These are phyloP conservation scores for Cystoderma amianthinum DNA, from an alignment of 768 basidiomycete species.

Conservation along the genomic window DNA sequence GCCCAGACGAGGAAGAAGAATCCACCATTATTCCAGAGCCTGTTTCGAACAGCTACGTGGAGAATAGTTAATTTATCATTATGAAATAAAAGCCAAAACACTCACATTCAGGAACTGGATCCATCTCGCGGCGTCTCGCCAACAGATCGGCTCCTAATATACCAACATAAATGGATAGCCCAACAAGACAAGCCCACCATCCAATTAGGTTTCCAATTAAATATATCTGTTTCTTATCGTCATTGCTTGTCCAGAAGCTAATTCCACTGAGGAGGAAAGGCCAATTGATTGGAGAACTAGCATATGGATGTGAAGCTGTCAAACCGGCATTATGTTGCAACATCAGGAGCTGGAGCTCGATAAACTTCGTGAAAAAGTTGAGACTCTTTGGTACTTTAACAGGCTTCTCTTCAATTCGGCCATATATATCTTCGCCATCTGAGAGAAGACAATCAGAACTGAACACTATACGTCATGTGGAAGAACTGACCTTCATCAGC, in stretches of 20 bases:
- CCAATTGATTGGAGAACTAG: constrained; percentile 95
- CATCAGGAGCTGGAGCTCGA: constrained; percentile 91
- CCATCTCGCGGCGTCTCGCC: constrained; percentile 76
- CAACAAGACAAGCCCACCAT: constrained; percentile 91
- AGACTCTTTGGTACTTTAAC: constrained; percentile 70
- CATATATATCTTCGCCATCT: constrained; percentile 50
- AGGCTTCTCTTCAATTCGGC: constrained; percentile 43
- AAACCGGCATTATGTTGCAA: constrained; percentile 98
- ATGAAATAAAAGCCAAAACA: constrained; percentile 9
- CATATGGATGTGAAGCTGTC: constrained; percentile 96
- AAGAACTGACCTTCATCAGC: constrained; percentile 55
- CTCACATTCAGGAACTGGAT: constrained; percentile 86
- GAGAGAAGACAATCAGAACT: constrained; percentile 5
- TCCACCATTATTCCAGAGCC: constrained; percentile 91
- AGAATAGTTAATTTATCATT: not conserved
- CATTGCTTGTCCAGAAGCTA: constrained; percentile 95
- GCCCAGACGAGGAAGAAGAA: constrained; percentile 96
- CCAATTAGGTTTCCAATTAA: constrained; percentile 90
- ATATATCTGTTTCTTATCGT: constrained; percentile 88
- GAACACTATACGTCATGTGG: too few relatives aligned
- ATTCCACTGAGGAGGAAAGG: constrained; percentile 95
- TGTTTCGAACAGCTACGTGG: constrained; percentile 76
- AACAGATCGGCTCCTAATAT: constrained; percentile 86
- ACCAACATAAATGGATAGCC: constrained; percentile 83
- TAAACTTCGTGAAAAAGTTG: constrained; percentile 94